A percentile compares a stretch with the other conserved stretches of the same genome.
Conservation (phyloP, 2,329 filamentous ascomycete species). For the Sporothrix dimorphospora region DNA sequence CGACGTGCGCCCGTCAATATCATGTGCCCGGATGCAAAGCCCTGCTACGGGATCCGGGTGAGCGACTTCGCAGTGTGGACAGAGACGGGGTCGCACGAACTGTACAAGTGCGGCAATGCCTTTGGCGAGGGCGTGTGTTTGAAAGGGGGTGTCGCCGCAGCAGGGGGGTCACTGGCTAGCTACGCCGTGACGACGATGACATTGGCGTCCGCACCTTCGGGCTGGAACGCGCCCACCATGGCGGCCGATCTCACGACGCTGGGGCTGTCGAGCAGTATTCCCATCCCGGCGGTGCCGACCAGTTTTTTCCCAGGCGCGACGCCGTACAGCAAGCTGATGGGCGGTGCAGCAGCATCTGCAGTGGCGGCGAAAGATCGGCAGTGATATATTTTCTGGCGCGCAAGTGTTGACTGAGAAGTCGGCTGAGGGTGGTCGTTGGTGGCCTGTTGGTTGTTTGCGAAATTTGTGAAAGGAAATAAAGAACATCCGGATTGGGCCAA, state of each 20-base stretch:
- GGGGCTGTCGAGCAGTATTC: constrained; percentile 32
- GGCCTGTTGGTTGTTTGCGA: background rate
- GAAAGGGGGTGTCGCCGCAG: background rate
- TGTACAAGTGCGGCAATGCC: constrained; percentile 34
- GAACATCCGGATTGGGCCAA: constrained; percentile 18
- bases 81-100: constrained; percentile 30
- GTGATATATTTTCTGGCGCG: background rate
- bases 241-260: constrained; percentile 33
- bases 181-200: constrained; percentile 18
- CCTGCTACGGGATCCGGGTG: constrained; percentile 34
- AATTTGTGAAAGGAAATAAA: constrained; percentile 4
- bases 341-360: constrained; percentile 19
- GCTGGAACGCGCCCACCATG: constrained; percentile 31
- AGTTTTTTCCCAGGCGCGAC: constrained; percentile 34
- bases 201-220: background rate
- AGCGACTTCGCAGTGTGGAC: constrained; percentile 36
- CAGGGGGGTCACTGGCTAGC: background rate
- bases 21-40: constrained; percentile 33
- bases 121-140: constrained; percentile 35
- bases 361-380: background rate
- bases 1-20: constrained; percentile 58
- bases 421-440: background rate
- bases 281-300: constrained; percentile 35
- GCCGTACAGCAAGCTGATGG: constrained; percentile 32
- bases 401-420: background rate